Evolutionary conservation across 345 rosid species (phyloP).

Genomic region (Erysimum cheiranthoides): DNA sequence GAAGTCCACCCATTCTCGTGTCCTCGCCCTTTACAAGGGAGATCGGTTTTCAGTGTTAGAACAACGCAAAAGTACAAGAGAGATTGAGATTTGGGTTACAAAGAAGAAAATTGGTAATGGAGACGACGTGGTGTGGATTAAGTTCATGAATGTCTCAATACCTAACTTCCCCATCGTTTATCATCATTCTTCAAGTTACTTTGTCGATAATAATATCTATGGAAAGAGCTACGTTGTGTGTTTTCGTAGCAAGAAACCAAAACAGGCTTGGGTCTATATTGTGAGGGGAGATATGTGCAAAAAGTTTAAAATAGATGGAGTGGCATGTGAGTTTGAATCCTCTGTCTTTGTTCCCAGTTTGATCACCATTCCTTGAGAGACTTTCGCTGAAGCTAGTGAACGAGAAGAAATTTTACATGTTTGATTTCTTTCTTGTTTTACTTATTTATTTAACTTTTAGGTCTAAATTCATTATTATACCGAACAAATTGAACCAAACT

Average conservation of each 20-base stretch:
- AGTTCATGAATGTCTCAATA: slow-evolving; percentile 14
- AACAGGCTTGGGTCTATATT: not conserved
- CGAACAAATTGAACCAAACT: too few relatives aligned
- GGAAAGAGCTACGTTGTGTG: not conserved
- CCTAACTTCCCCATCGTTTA: not conserved
- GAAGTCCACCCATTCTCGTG: not conserved
- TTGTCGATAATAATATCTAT: not conserved
- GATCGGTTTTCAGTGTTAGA: slow-evolving; percentile 10
- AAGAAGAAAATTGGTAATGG: not conserved
- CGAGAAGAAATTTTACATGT: too few relatives aligned
- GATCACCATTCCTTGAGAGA: slow-evolving; percentile 1
- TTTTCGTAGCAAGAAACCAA: not conserved
- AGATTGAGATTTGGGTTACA: slow-evolving; percentile 18
- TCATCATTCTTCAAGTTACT: not conserved
- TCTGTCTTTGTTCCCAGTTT: not conserved
- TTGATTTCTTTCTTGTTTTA: too few relatives aligned
- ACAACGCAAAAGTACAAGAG: not conserved
- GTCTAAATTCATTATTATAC: too few relatives aligned
- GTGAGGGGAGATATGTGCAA: not conserved
- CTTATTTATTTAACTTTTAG: too few relatives aligned
- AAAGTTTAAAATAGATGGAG: not conserved
- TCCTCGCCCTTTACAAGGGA: not conserved
- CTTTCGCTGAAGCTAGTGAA: too few relatives aligned
- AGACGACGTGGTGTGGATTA: slow-evolving; percentile 14
- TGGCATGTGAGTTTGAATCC: not conserved